Conservation (phyloP, 1,139 yeast genomes). For the Schwanniomyces etchellsii region DNA sequence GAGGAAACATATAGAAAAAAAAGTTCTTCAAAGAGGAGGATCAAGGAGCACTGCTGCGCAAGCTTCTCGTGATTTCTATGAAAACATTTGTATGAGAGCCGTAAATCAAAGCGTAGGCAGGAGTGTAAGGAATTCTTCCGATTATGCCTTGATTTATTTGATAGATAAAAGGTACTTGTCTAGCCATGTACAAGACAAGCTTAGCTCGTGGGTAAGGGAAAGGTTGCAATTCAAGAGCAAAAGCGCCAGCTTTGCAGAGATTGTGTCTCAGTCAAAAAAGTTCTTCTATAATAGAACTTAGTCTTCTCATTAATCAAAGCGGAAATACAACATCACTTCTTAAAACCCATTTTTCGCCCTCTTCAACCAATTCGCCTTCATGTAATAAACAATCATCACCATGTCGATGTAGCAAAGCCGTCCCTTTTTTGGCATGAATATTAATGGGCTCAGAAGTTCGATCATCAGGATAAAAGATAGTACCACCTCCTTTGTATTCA, state of each 20-base stretch:
- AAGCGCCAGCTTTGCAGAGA: conserved; percentile 6
- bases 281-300: conserved; percentile 16
- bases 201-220: conserved; percentile 74
- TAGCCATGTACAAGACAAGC: conserved; percentile 48
- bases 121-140: conserved; percentile 79
- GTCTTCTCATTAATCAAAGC: conserved; percentile 4
- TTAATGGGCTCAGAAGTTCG: conserved; percentile 19
- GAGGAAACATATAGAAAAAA: conserved; percentile 56
- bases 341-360: conserved; percentile 60
- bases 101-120: conserved; percentile 93
- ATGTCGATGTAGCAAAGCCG: conserved; percentile 61
- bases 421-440: conserved; percentile 49
- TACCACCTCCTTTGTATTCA: conserved; percentile 59
- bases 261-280: conserved; percentile 17
- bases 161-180: conserved; percentile 60
- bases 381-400: conserved; percentile 63
- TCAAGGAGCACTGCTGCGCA: conserved; percentile 33
- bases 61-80: conserved; percentile 62
- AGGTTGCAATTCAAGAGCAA: conserved; percentile 13
- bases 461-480: conserved; percentile 43
- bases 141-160: conserved; percentile 71
- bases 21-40: conserved; percentile 34
- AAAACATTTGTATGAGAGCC: conserved; percentile 85
- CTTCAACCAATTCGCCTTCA: conserved; percentile 49
- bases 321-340: conserved; percentile 52